Evolutionary conservation across 2,329 filamentous ascomycete genomes (phyloP).

Genomic region (Nothopassalora personata): DNA sequence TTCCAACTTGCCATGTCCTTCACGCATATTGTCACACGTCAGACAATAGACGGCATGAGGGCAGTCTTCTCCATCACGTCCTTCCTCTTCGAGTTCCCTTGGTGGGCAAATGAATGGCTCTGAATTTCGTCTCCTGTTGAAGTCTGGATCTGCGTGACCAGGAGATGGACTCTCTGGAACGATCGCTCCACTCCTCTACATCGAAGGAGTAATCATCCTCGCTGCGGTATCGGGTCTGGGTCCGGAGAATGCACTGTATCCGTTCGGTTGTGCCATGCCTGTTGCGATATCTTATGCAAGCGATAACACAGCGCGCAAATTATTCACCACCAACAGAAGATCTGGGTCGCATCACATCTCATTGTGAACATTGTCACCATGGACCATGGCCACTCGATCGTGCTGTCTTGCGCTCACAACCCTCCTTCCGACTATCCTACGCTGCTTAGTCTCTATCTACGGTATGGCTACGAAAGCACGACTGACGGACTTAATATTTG

Average conservation of each 20-base stretch:
- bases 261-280: neutral
- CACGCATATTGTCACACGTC: neutral
- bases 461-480: too few relatives aligned
- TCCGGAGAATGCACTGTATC: neutral
- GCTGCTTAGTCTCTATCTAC: too few relatives aligned
- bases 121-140: neutral
- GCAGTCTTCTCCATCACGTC: neutral
- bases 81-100: neutral
- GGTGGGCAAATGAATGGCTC: neutral
- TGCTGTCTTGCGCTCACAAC: too few relatives aligned
- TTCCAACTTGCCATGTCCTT: neutral
- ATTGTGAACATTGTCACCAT: too few relatives aligned
- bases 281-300: neutral
- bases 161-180: neutral
- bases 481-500: neutral
- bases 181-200: neutral
- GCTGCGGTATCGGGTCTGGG: neutral
- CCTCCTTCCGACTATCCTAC: too few relatives aligned
- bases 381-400: too few relatives aligned
- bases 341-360: too few relatives aligned
- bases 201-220: neutral
- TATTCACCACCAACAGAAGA: too few relatives aligned
- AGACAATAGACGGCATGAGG: neutral
- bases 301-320: too few relatives aligned
- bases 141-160: neutral